Evolutionary conservation across 2,329 filamentous ascomycete genomes (phyloP), one percentile per base, ranked within the genome.

Genomic region (Paraconiothyrium brasiliense): DNA sequence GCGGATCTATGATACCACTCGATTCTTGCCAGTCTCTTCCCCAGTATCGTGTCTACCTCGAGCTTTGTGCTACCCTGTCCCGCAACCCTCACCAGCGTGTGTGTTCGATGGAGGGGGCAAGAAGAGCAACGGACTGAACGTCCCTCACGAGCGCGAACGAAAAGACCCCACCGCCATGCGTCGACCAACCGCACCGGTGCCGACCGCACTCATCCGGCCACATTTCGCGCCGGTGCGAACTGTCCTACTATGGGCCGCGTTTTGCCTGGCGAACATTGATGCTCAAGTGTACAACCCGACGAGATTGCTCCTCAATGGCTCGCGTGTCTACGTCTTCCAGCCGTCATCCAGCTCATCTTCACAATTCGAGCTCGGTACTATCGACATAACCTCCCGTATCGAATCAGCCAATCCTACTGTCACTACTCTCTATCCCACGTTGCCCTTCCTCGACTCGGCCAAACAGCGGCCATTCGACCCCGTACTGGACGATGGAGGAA

Each of bases 211-310:
- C 41, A 44, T 46, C 32, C 59, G 58, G 62, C 54, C 20, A 41
- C 52, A 48, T 41, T 57, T 57, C 52, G 50, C 62, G 4, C 14
- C 58, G 39, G 54, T 65, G 27, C 58, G 43, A 54, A 46, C 54
- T 39, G 52, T 54, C 46, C 51, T 68, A 54, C 35, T 63, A 58
- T 67, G 64, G 49, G 27, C 60, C 47, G 44, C 30, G 30, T 7
- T 61, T 22, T 43, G 65, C 16, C 46, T 65, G 10, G 20, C 60
- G 30, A 37, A 30, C 55, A 61, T 64, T 54, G 54, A 56, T n/a
- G 79, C 81, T 44, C 76, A 81, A 52, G 84, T 93, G 56, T 97
- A 96, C 81, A 89, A 89, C 58, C 91, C 92, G 2, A 93, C 93
- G 0, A 88, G 86, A 34, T 85, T 96, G 56, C 85, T 94, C 60